Evolutionary conservation across 2,329 filamentous ascomycete genomes (phyloP), one percentile per base, ranked within the genome.

Genomic region (Alternaria brassicae): DNA sequence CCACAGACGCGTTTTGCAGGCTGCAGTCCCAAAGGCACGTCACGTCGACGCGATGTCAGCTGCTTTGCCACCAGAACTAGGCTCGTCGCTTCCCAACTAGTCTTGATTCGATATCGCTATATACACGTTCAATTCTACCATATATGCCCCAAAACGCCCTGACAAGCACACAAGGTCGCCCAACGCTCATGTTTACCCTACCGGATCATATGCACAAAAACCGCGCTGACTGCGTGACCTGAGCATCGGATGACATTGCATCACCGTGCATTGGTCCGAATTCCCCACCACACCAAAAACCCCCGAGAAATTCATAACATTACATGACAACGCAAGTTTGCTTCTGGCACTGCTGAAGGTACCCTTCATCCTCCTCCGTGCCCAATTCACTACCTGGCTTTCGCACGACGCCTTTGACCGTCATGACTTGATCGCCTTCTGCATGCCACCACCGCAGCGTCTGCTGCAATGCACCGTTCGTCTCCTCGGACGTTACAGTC

Each of bases 371-470:
- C 58, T 92, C 91, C 5, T 87, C 87, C 3, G 84, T 84, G 2
- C 85, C 87, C 41, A 76, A 63, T 49, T 67, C 75, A 34, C 67
- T 71, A 4, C 78, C 78, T 47, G 77, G 75, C 68, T 84, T 89
- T 69, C 89, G 85, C 69, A 90, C 87, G 19, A 91, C 80, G 0
- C 95, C 95, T 19, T 85, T 88, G 8, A 97, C 84, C 62, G 85
- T 90, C 54, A 99, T 83, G 47, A 81, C 88, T 79, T 98, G 94
- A 67, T 93, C 88, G 2, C 94, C 95, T 56, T 90, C 89, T 1
- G 87, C 87, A 79, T 99, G 93, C 93, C 94, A 97, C 95, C 95
- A 99, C 68, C 87, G 87, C 63, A 99, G 80, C 64, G 86, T 86
- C 80, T 97, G 94, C 60, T 92, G 82, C 67, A 87, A 81, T 5